A percentile compares a stretch with the other conserved stretches of the same genome.
These are phyloP conservation scores for Colletotrichum somersetense DNA, from an alignment of 2,329 filamentous ascomycete genomes.

Conservation along the genomic window DNA sequence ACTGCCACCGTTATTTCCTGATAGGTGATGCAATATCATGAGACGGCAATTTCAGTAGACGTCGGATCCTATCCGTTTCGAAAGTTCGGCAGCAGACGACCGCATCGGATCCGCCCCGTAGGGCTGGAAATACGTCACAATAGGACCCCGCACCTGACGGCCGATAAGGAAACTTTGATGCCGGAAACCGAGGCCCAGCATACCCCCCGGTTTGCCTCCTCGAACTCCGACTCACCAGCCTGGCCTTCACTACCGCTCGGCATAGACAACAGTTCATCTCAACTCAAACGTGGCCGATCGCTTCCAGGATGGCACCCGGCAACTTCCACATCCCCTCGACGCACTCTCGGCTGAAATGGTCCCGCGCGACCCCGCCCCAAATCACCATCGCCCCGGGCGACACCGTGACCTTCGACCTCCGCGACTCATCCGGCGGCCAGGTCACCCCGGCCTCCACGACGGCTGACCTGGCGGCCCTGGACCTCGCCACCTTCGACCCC, in stretches of 20 bases:
- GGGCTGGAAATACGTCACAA: slow-evolving; percentile 6
- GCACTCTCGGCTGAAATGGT: slow-evolving; percentile 61
- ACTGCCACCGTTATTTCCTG: background rate
- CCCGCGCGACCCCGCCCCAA: slow-evolving; percentile 57
- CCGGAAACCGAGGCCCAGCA: background rate
- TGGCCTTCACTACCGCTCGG: background rate
- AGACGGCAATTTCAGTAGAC: background rate
- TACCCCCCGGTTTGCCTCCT: background rate
- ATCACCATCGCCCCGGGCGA: slow-evolving; percentile 62
- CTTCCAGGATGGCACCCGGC: slow-evolving; percentile 12
- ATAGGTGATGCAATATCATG: background rate
- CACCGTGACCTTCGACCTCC: slow-evolving; percentile 61
- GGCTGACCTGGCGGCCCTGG: slow-evolving; percentile 55
- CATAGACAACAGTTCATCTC: background rate
- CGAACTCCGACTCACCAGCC: background rate
- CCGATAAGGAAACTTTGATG: slow-evolving; percentile 15
- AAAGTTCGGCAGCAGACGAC: background rate
- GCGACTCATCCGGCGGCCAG: slow-evolving; percentile 64
- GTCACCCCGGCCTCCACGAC: slow-evolving; percentile 57
- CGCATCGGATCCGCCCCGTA: background rate
- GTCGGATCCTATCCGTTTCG: background rate
- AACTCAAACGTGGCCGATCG: background rate
- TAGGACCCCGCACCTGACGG: slow-evolving; percentile 12
- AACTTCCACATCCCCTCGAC: slow-evolving; percentile 47
- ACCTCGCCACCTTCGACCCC: slow-evolving; percentile 59